Conservation (phyloP, 805 yeast species). For the Pachysolen tannophilus region DNA sequence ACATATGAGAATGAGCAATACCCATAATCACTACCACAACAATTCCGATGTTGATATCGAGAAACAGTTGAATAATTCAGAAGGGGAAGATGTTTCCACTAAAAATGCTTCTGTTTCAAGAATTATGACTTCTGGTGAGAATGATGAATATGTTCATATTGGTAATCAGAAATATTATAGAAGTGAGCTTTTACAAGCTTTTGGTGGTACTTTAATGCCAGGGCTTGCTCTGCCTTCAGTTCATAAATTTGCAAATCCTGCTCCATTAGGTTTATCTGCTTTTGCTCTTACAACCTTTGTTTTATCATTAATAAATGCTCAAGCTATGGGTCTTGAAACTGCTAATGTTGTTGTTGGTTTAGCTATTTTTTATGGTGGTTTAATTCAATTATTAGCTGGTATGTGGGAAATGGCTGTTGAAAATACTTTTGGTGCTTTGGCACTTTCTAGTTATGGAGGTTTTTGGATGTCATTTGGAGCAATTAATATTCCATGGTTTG, state of each 20-base stretch:
- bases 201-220: conserved; percentile 80
- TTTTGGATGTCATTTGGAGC: conserved; percentile 76
- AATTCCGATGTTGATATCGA: too few species aligned
- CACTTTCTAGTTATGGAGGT: conserved; percentile 55
- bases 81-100: neutral
- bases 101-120: neutral
- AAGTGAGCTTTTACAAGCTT: conserved; percentile 53
- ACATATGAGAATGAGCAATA: too few species aligned
- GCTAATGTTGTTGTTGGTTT: conserved; percentile 56
- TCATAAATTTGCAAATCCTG: conserved; percentile 64
- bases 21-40: too few species aligned
- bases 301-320: conserved; percentile 52
- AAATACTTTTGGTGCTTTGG: conserved; percentile 69
- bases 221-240: conserved; percentile 52
- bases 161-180: conserved; percentile 66
- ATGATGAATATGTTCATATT: conserved; percentile 58
- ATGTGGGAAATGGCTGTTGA: conserved; percentile 71
- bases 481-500: conserved; percentile 49
- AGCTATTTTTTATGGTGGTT: conserved; percentile 68
- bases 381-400: conserved; percentile 64
- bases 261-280: conserved; percentile 66
- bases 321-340: conserved; percentile 59
- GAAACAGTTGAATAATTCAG: neutral
- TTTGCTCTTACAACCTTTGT: conserved; percentile 66
- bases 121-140: conserved; percentile 23